phyloP scores from a whole-genome alignment of 2,329 filamentous ascomycete species.

The Aureobasidium leucospermi region DNA sequence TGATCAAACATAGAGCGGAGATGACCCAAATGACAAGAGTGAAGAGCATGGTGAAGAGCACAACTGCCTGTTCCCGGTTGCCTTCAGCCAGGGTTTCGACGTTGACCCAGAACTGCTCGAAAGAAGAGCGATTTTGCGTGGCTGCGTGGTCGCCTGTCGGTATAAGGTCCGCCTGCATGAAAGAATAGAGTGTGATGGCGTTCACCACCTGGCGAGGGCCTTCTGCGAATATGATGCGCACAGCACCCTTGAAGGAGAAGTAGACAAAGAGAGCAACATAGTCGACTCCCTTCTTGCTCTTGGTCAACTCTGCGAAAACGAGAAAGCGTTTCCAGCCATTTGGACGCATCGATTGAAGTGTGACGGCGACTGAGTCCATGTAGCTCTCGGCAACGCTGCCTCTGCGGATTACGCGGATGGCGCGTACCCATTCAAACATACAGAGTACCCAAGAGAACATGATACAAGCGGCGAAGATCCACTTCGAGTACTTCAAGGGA shows the following conservation, averaged over 20 bases:
- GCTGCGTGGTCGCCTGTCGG: conserved; percentile 48
- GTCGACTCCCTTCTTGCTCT: conserved; percentile 82
- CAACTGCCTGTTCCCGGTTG: conserved; percentile 70
- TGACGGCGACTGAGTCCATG: conserved; percentile 77
- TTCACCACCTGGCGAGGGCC: conserved; percentile 90
- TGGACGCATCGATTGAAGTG: conserved; percentile 73
- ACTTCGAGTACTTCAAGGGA: conserved; percentile 71
- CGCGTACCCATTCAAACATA: conserved; percentile 70
- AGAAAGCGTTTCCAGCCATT: conserved; percentile 83
- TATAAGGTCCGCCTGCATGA: conserved; percentile 69
- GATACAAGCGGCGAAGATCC: conserved; percentile 92
- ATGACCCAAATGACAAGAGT: conserved; percentile 86
- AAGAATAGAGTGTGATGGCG: conserved; percentile 76
- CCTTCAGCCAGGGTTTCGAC: conserved; percentile 63
- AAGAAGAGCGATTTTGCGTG: conserved; percentile 51
- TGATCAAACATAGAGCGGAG: conserved; percentile 63
- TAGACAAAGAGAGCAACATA: conserved; percentile 89
- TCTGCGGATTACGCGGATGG: conserved; percentile 70
- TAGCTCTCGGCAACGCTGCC: conserved; percentile 88
- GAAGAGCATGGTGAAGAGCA: conserved; percentile 87
- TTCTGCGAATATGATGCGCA: conserved; percentile 83
- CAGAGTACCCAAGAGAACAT: conserved; percentile 82
- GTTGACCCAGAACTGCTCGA: conserved; percentile 77
- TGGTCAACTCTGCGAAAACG: conserved; percentile 86
- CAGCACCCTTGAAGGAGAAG: conserved; percentile 75